Percentiles rank a stretch among this genome's conserved stretches.
Conservation (phyloP, 2,329 filamentous ascomycete species). For the Xylariales sp. region DNA sequence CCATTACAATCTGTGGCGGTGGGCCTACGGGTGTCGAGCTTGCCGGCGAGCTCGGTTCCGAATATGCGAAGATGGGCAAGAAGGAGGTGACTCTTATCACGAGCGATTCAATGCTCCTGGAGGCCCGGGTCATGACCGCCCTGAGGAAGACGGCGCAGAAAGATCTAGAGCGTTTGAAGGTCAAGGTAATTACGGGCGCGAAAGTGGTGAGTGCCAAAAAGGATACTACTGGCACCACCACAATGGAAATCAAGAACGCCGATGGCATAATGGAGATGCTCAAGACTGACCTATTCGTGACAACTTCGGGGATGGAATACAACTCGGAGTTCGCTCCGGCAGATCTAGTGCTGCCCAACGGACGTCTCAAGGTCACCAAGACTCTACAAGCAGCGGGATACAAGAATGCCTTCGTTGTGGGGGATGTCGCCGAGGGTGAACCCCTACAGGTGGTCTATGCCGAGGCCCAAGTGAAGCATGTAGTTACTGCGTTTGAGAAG, state of each 20-base stretch:
- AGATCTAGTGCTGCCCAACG: conserved; percentile 24
- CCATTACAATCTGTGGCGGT: conserved; percentile 47
- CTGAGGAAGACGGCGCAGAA: conserved; percentile 33
- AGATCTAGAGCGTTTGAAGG: conserved; percentile 39
- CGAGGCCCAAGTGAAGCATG: conserved; percentile 27
- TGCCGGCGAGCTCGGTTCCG: conserved; percentile 45
- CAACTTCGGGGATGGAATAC: conserved; percentile 37
- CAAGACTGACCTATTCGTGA: conserved; percentile 39
- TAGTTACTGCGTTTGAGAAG: conserved; percentile 25
- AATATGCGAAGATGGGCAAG: conserved; percentile 34
- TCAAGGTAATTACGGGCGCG: conserved; percentile 35
- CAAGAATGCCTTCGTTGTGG: conserved; percentile 38
- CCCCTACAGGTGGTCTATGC: conserved; percentile 23
- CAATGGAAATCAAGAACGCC: conserved; percentile 27
- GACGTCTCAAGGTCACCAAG: conserved; percentile 31
- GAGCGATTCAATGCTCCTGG: conserved; percentile 32
- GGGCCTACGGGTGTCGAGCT: conserved; percentile 47
- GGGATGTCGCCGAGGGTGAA: conserved; percentile 39
- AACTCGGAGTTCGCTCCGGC: conserved; percentile 41
- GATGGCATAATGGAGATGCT: conserved; percentile 31
- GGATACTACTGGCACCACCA: conserved; percentile 11
- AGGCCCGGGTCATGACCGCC: conserved; percentile 22
- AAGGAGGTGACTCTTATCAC: conserved; percentile 45
- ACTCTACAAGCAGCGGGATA: conserved; percentile 30
- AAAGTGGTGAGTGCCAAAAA: too few relatives aligned